Evolutionary conservation across 225 moss, liverwort and hornwort species (phyloP), one percentile per base, ranked within the genome.

Genomic region (Physcomitrium patens): DNA sequence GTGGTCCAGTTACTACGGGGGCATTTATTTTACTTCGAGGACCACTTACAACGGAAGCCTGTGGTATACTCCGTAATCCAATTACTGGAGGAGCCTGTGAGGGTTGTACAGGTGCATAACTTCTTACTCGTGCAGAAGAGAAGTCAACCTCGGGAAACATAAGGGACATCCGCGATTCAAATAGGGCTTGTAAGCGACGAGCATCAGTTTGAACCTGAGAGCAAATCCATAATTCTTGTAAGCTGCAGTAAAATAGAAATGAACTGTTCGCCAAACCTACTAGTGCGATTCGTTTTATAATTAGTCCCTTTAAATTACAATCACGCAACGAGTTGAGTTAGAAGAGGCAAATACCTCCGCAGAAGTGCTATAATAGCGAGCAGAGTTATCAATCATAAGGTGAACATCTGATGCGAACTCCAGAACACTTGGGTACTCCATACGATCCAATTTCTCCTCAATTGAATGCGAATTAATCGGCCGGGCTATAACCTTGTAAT

Each of bases 361-460:
- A 69, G 93, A 84, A 31, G 75, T 76, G 43, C 83, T 93, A 75
- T 89, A 84, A 71, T 77, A 99, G 53, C 90, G 90, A 65, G 86
- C 95, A 63, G 94, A 90, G 79, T 99, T 99, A 79, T 95, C 91
- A 57, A 99, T 86, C 99, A 99, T 94, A 50, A 93, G 90, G 63
- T 99, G 95, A 70, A 99, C 89, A 83, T 99, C 99, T 50, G 95
- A 91, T 51, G 99, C 95, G 56, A 99, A 99, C 70, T 99, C 99
- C 69, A 93, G 70, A 53, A 93, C 95, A 79, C 84, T 93, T 3
- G 91, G 80, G 81, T 99, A 99, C 80, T 95, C 99, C 73, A 93
- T 90, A 71, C 93, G 93, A 73, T 99, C 93, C 61, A 99, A 80
- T 31, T 91, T 91, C 73, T 99, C 93, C 76, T 99, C 95, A 70